Conservation (phyloP, 192 early-diverging fungal species). For the Coemansia sp. region DNA sequence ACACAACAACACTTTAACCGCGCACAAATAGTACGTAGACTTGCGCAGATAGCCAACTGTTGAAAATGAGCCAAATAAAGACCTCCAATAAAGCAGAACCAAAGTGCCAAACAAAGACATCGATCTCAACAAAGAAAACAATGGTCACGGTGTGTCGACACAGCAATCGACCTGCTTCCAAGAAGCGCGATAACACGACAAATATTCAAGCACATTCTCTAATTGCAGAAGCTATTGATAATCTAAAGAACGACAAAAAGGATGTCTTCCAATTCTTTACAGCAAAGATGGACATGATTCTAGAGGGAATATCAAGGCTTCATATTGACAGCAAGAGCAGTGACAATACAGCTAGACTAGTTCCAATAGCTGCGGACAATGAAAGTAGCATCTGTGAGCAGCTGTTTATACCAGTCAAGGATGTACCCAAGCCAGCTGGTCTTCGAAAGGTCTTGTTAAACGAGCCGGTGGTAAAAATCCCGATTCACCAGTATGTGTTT, state of each 20-base stretch:
- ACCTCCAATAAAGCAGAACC: neutral
- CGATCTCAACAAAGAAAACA: constrained; percentile 4
- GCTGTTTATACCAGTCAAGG: constrained; percentile 21
- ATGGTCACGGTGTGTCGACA: constrained; percentile 8
- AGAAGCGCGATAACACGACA: constrained; percentile 1
- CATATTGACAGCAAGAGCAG: neutral
- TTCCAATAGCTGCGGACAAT: neutral
- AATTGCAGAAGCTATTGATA: neutral
- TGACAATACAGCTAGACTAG: neutral
- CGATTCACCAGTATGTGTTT: constrained; percentile 25
- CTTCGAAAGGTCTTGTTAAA: constrained; percentile 10
- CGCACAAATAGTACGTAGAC: no score
- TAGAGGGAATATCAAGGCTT: neutral
- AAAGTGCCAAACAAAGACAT: neutral
- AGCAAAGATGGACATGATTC: constrained; percentile 7
- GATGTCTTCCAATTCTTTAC: constrained; percentile 1
- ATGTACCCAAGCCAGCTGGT: constrained; percentile 9
- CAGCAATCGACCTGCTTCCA: constrained; percentile 25
- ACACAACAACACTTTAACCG: no score
- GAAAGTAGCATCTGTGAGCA: constrained; percentile 29
- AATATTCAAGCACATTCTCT: neutral
- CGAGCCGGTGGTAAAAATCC: constrained; percentile 21
- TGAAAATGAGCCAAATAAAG: no score
- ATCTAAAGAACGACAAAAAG: neutral
- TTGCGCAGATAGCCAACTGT: no score